These are phyloP conservation scores for Tremella mesenterica DNA, from an alignment of 768 basidiomycete genomes.

Conservation along the genomic window DNA sequence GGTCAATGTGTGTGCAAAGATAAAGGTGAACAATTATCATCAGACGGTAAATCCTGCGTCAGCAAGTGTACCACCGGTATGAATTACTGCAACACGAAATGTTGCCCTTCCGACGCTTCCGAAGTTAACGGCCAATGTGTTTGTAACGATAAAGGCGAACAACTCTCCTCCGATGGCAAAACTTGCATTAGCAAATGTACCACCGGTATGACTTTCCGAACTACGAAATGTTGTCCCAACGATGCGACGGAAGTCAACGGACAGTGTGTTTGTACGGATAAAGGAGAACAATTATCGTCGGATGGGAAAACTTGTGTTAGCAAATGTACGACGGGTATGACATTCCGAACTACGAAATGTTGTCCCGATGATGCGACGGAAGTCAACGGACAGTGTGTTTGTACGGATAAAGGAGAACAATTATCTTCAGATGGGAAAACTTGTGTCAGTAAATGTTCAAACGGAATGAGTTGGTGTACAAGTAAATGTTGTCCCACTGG, in stretches of 20 bases:
- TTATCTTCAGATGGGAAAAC: slow-evolving; percentile 4
- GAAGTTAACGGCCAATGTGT: slow-evolving; percentile 22
- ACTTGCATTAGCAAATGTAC: slow-evolving; percentile 13
- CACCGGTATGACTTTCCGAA: no score
- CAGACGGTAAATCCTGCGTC: slow-evolving; percentile 2
- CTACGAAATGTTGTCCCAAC: slow-evolving; percentile 20
- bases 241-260: slow-evolving; percentile 6
- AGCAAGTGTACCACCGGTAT: slow-evolving; percentile 7
- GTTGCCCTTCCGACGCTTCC: slow-evolving; percentile 28
- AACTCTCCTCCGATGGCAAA: slow-evolving; percentile 2
- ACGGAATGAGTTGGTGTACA: no score
- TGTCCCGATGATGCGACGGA: slow-evolving; percentile 6
- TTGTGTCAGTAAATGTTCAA: slow-evolving; percentile 10
- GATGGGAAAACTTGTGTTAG: slow-evolving; percentile 8
- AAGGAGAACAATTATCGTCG: neutral
- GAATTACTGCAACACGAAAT: slow-evolving; percentile 15
- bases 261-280: slow-evolving; percentile 15
- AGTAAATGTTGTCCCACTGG: no score
- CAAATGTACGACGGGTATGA: no score
- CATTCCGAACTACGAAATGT: no score
- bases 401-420: slow-evolving; percentile 6
- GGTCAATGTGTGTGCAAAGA: slow-evolving; percentile 17
- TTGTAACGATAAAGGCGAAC: slow-evolving; percentile 14
- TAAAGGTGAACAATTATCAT: neutral
- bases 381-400: slow-evolving; percentile 12